Percentiles rank a stretch among this genome's conserved stretches.
These are phyloP conservation scores for Pseudomonodictys pantanalensis DNA, from an alignment of 495 filamentous ascomycete species.

Conservation along the genomic window DNA sequence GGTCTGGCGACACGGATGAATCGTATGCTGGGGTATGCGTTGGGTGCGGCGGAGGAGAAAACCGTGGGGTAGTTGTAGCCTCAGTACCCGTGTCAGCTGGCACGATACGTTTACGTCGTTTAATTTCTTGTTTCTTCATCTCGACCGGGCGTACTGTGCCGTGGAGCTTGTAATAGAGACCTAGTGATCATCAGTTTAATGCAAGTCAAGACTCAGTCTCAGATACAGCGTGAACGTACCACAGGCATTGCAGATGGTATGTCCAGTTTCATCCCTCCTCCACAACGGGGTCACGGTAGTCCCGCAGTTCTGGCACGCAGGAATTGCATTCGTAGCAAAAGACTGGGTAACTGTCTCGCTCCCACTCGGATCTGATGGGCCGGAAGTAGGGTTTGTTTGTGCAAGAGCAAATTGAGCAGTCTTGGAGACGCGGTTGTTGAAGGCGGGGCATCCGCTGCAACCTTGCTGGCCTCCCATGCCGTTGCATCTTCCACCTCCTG, in stretches of 20 bases:
- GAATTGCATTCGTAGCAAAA: conserved; percentile 59
- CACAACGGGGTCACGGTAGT: conserved; percentile 96
- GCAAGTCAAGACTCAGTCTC: neutral
- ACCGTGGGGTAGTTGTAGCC: conserved; percentile 19
- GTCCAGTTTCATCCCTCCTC: conserved; percentile 89
- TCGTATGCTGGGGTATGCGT: conserved; percentile 13
- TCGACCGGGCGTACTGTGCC: conserved; percentile 86
- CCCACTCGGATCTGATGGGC: conserved; percentile 9
- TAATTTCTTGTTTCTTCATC: conserved; percentile 98
- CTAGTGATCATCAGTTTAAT: conserved; percentile 48
- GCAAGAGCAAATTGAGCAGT: conserved; percentile 65
- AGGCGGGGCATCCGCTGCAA: conserved; percentile 93
- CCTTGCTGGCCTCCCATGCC: conserved; percentile 95
- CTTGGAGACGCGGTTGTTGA: conserved; percentile 93
- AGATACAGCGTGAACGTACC: conserved; percentile 58
- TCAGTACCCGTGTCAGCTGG: conserved; percentile 58
- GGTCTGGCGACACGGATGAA: conserved; percentile 23
- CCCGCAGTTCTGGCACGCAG: conserved; percentile 95
- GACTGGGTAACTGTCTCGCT: neutral
- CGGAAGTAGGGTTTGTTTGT: conserved; percentile 39
- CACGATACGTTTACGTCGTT: conserved; percentile 91
- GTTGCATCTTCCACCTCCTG: conserved; percentile 92
- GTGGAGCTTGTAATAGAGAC: conserved; percentile 96
- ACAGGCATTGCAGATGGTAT: conserved; percentile 98
- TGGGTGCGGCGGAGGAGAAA: conserved; percentile 27